Conservation (phyloP, 192 early-diverging fungal genomes). For the Diversispora eburnea region DNA sequence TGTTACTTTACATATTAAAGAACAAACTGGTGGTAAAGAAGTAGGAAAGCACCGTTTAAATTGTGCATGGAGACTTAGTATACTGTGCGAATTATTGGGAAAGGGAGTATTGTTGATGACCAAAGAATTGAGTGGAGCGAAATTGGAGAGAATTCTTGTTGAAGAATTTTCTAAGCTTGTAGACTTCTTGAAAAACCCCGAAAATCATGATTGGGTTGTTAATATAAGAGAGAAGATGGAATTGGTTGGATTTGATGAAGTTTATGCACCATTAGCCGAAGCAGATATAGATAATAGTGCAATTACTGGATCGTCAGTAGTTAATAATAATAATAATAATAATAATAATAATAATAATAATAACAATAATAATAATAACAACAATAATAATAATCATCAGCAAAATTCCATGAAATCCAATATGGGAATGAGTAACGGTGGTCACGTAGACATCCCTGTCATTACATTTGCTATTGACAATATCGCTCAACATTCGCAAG, state of each 20-base stretch:
- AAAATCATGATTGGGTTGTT: constrained; percentile 28
- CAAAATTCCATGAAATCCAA: background rate
- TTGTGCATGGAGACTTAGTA: constrained; percentile 26
- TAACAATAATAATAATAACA: background rate
- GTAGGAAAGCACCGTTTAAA: constrained; percentile 29
- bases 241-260: constrained; percentile 25
- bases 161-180: constrained; percentile 27
- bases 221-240: constrained; percentile 24
- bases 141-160: constrained; percentile 33
- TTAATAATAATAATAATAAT: background rate
- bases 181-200: constrained; percentile 26
- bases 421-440: background rate
- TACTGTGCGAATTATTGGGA: constrained; percentile 33
- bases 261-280: constrained; percentile 25
- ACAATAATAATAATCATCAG: background rate
- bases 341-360: background rate
- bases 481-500: background rate
- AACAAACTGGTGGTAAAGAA: constrained; percentile 27
- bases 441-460: background rate
- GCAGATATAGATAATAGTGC: background rate
- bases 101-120: constrained; percentile 45
- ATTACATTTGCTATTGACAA: background rate
- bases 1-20: constrained; percentile 28
- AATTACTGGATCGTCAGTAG: background rate
- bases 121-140: constrained; percentile 44